Percentiles rank a stretch among this genome's conserved stretches.
These are phyloP conservation scores for Hymenoscyphus infarciens DNA, from an alignment of 2,329 filamentous ascomycete genomes.

Conservation along the genomic window DNA sequence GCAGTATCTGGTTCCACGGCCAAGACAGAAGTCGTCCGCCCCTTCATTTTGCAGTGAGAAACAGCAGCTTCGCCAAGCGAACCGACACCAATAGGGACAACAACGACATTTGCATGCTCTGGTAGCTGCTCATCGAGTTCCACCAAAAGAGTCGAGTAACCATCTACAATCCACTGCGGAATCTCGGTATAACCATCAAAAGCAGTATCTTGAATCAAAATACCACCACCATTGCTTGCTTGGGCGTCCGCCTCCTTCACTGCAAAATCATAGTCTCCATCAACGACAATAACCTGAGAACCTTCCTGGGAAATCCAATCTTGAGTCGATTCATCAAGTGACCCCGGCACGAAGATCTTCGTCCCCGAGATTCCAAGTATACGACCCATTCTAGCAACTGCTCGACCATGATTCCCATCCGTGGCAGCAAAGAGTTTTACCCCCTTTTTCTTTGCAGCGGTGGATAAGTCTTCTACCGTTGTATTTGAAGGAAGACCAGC, in stretches of 20 bases:
- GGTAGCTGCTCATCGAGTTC: conserved; percentile 63
- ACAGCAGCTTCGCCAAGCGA: conserved; percentile 68
- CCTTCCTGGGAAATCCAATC: conserved; percentile 59
- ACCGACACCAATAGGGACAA: conserved; percentile 70
- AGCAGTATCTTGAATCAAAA: conserved; percentile 67
- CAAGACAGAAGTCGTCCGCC: conserved; percentile 44
- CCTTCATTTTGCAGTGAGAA: conserved; percentile 57
- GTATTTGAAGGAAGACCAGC: conserved; percentile 43
- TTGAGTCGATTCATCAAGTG: conserved; percentile 52
- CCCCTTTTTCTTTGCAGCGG: conserved; percentile 4
- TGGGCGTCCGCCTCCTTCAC: conserved; percentile 48
- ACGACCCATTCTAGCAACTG: conserved; percentile 64
- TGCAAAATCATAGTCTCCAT: conserved; percentile 62
- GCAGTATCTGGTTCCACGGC: conserved; percentile 68
- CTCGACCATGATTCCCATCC: conserved; percentile 74
- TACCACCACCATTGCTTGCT: conserved; percentile 38
- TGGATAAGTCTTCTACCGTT: conserved; percentile 33
- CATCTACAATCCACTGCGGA: conserved; percentile 71
- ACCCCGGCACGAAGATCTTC: conserved; percentile 59
- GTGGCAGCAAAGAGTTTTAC: conserved; percentile 60
- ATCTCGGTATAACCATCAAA: conserved; percentile 65
- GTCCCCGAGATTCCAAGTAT: conserved; percentile 50
- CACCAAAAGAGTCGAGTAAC: conserved; percentile 68
- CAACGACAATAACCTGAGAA: conserved; percentile 51
- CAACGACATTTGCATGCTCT: conserved; percentile 44